These are phyloP conservation scores for Dactylellina haptotyla DNA, from an alignment of 2,329 filamentous ascomycete genomes.

Conservation along the genomic window DNA sequence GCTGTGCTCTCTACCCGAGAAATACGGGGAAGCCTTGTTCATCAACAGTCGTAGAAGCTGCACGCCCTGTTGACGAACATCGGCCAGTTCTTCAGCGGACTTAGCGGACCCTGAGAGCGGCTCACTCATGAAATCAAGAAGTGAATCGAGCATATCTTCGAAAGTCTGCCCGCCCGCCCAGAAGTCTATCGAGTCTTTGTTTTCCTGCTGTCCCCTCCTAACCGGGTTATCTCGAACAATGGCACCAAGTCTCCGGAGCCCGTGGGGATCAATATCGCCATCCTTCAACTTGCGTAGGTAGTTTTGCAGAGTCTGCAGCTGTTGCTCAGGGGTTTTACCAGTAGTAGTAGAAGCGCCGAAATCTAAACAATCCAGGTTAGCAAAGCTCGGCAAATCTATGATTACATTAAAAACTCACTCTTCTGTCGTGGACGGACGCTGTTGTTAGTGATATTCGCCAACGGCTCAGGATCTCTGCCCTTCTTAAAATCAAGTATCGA, in stretches of 20 bases:
- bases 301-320: constrained; percentile 46
- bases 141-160: constrained; percentile 57
- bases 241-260: constrained; percentile 57
- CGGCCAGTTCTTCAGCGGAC: constrained; percentile 54
- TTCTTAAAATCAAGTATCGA: constrained; percentile 16
- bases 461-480: constrained; percentile 27
- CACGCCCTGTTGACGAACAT: constrained; percentile 57
- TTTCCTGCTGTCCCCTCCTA: constrained; percentile 56
- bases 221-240: constrained; percentile 58
- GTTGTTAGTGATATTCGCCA: constrained; percentile 49
- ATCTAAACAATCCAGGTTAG: constrained; percentile 10
- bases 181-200: constrained; percentile 57
- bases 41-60: constrained; percentile 66
- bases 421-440: constrained; percentile 37
- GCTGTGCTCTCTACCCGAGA: constrained; percentile 56
- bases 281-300: constrained; percentile 55
- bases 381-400: not conserved
- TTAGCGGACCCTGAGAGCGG: constrained; percentile 29
- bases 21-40: constrained; percentile 61
- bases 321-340: constrained; percentile 50
- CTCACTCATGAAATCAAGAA: constrained; percentile 57
- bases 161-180: constrained; percentile 58
- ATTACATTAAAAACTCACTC: constrained; percentile 9
- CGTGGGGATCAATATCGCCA: constrained; percentile 59
- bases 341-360: constrained; percentile 33